Base-by-base conservation (phyloP, 495 filamentous ascomycete species). In the Daldinia bambusicola region DNA sequence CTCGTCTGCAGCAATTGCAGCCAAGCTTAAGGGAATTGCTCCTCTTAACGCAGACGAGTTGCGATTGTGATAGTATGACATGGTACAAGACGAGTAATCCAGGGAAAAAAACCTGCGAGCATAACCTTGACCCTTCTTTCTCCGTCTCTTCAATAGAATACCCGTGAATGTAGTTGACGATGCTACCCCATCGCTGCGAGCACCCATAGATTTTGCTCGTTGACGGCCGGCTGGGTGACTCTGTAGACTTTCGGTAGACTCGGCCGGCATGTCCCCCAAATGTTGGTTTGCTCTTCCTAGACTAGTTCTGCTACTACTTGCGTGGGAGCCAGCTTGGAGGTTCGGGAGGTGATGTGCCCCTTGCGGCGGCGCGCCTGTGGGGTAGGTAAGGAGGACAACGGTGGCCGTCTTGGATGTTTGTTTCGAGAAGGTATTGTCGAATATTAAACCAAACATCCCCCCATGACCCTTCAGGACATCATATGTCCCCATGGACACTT, bases 391-490 rank as follows among this genome's bases (percentile, higher is more conserved):
- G 48, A 98, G 87, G 18, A 98, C 95, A 69, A 98, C 92, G 18
- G 95, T 98, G 12, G 92, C 92, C 41, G 91, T 97, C 81, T 99
- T 99, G 57, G 94, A 93, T 43, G 93, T 89, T 76, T 94, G 91
- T 81, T 97, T 98, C 55, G 94, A 96, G 78, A 98, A 98, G 36
- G 96, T 99, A 76, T 99, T 99, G 85, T 99, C 95, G 76, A 99
- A 97, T 30, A 98, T 92, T 61, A 99, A 84, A 34, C 93, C 95
- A 79, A 96, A 99, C 89, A 97, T 98, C 63, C 94, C 95, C 2
- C 91, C 92, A 59, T 92, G 88, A 13, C 85, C 86, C 41, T 79
- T 73, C 4, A 82, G 79, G 14, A 98, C 93, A 76, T 96, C 89
- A 78, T 93, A 93, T 14, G 91, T 95, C 0, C 95, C 95, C 77